Conservation (phyloP, 768 basidiomycete species). For the Lactarius evosmus region DNA sequence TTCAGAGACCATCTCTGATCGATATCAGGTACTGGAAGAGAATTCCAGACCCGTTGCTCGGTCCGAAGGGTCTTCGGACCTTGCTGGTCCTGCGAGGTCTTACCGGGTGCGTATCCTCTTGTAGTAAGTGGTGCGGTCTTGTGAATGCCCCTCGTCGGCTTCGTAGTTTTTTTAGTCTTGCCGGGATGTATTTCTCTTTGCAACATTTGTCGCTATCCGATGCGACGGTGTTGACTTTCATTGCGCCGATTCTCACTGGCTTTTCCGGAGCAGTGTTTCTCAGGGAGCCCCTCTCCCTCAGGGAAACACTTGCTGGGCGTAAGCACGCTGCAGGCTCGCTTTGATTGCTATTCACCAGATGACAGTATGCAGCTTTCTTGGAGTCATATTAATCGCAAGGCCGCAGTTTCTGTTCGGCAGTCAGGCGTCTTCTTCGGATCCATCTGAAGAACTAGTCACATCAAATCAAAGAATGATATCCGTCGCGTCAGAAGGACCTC, state of each 20-base stretch:
- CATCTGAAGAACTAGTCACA: constrained; percentile 27
- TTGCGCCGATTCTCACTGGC: background rate
- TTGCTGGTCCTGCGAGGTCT: background rate
- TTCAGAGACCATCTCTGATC: background rate
- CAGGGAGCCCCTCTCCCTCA: background rate
- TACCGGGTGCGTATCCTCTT: background rate
- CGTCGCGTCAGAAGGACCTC: constrained; percentile 44
- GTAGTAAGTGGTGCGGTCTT: background rate
- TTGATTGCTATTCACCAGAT: background rate
- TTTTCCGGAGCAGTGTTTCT: background rate
- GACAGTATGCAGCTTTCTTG: background rate
- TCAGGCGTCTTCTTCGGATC: constrained; percentile 6
- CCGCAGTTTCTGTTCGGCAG: constrained; percentile 70
- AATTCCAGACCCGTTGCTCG: background rate
- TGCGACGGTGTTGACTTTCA: background rate
- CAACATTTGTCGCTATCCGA: background rate
- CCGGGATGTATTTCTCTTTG: background rate
- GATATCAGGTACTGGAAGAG: background rate
- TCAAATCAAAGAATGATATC: constrained; percentile 50
- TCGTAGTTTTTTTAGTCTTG: background rate
- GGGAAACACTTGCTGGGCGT: background rate
- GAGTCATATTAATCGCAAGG: constrained; percentile 52
- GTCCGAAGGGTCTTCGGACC: background rate
- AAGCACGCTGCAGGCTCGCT: too few species aligned
- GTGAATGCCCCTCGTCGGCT: background rate